Evolutionary conservation across 2,329 filamentous ascomycete genomes (phyloP), one percentile per base, ranked within the genome.

Genomic region (Aureobasidium sp.): DNA sequence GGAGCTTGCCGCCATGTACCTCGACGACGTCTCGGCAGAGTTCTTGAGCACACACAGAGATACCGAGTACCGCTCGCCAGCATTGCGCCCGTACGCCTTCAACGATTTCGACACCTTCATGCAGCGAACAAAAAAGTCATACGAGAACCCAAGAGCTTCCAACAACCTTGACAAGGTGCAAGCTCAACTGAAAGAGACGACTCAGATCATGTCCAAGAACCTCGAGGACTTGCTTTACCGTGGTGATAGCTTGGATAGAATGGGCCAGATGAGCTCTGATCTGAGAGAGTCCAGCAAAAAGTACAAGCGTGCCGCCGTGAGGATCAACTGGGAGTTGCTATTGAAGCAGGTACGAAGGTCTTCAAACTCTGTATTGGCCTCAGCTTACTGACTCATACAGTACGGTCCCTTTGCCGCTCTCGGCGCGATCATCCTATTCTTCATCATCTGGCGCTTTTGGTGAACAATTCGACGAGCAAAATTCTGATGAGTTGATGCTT

Each of bases 201-300:
- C 96, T 1, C 95, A 98, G 82, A 95, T 99, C 76, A 99, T 99
- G 97, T 98, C 95, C 65, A 98, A 98, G 88, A 99, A 99, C 80
- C 98, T 99, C 72, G 96, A 99, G 85, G 96, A 99, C 79, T 83
- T 99, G 76, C 84, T 99, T 62, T 99, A 99, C 78, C 87, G 97
- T 68, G 96, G 96, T 33, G 96, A 99, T 78, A 96, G 91, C 74
- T 82, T 99, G 71, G 96, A 99, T 82, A 89, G 94, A 74, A 99
- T 99, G 96, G 95, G 96, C 68, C 95, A 98, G 82, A 92, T 98
- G 76, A 97, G 93, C 74, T 92, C 90, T 65, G 85, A 95, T 68
- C 81, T 99, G 77, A 86, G 93, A 69, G 96, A 99, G 77, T 96
- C 99, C 77, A 96, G 92, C 78, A 93, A 91, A 79, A 98, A 97